Evolutionary conservation across 2,329 filamentous ascomycete genomes (phyloP).

Genomic region (Fusarium sacchari): DNA sequence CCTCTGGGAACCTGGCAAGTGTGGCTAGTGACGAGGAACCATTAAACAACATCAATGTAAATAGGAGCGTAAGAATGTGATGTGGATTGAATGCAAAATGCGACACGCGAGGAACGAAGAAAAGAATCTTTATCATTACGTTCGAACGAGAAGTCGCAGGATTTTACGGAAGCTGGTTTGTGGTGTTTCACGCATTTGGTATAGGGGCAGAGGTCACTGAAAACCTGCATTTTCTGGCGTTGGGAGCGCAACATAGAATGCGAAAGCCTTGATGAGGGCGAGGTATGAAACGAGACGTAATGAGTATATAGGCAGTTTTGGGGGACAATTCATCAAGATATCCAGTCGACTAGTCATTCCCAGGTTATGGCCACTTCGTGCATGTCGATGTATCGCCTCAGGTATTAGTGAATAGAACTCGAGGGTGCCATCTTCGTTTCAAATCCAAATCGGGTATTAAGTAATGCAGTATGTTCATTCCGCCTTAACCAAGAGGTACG

Average conservation of each 20-base stretch:
- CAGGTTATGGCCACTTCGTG: background rate
- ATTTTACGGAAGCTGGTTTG: conserved; percentile 4
- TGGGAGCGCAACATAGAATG: conserved; percentile 5
- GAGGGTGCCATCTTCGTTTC: background rate
- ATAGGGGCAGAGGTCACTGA: conserved; percentile 4
- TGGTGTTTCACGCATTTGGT: conserved; percentile 5
- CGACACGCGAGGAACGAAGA: background rate
- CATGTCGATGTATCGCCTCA: background rate
- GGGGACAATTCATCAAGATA: conserved; percentile 23
- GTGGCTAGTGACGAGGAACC: background rate
- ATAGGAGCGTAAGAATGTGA: background rate
- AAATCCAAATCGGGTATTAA: background rate
- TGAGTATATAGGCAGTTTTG: conserved; percentile 13
- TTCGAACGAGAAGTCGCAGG: background rate
- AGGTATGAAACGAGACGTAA: conserved; percentile 10
- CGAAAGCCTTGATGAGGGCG: background rate
- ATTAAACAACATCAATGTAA: background rate
- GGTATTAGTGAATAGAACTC: background rate
- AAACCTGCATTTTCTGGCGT: conserved; percentile 34
- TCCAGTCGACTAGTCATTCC: background rate
- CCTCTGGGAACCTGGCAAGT: background rate
- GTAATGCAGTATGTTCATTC: background rate
- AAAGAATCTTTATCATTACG: background rate
- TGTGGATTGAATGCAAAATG: background rate
- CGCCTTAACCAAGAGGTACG: background rate